Evolutionary conservation across 345 rosid genomes (phyloP), one percentile per base, ranked within the genome.

Genomic region (Brassica cretica): DNA sequence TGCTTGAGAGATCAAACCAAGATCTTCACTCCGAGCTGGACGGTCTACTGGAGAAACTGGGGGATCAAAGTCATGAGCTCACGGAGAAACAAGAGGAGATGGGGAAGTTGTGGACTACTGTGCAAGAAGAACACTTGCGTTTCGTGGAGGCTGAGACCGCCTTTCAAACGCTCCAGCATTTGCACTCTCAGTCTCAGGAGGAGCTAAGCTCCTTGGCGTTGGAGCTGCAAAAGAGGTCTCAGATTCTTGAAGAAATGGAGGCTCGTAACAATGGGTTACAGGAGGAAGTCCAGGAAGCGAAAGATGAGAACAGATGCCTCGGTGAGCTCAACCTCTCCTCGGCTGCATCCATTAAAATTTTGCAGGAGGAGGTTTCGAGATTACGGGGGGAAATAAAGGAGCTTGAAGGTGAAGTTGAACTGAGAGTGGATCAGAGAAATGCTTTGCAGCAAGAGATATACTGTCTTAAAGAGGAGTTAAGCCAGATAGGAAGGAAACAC

Each of bases 361-460:
- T 95, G 84, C 90, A 89, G 81, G 96, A 78, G 16, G 96, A 91
- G 82, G 88, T 90, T 64, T 85, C 84, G 67, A 82, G 85, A 80
- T 76, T 90, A 79, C 84, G 88, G 83, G 94, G 86, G 87, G 90
- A 82, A 33, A 89, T 91, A 85, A 75, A 73, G 74, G 89, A 89
- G 80, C 98, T 95, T 82, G 99, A 93, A 84, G 86, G 88, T n/a
- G 98, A 95, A 79, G 91, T 95, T 73, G 93, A 88, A 80, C 87
- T 90, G 78, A 87, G 97, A 76, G 88, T 88, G 80, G 93, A 91
- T 78, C 89, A 91, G 77, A 88, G 98, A 82, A 95, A 91, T 84
- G 96, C 98, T 80, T 91, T 93, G 80, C 99, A 93, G 88, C 98
- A 95, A 83, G 99, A 93, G 84, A 90, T 91, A 80, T 93, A 93